Base-by-base conservation (phyloP, 768 basidiomycete genomes). In the Lyophyllum shimeji region DNA sequence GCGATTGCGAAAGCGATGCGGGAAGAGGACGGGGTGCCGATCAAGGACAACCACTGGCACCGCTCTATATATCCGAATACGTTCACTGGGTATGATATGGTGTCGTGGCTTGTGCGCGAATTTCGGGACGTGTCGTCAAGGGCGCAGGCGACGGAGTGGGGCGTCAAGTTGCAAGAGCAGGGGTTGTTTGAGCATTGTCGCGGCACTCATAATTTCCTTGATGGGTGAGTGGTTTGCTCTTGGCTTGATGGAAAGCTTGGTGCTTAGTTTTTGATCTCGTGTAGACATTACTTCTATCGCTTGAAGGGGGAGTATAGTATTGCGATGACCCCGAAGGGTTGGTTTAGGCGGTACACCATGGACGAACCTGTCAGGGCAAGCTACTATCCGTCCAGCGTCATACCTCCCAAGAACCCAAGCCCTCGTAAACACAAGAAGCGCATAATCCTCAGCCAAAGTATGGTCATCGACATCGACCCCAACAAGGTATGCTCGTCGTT, bases 51-150 rank as follows among this genome's bases (percentile, higher is more conserved):
- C 60, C 85, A 84, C 52, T 98, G 94, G 93, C 90, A 95, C 67
- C 76, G 80, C 12, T 75, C 70, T 17, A 80, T 79, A 34, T 92
- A 93, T 65, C 80, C 83, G 2, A 88, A 94, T 59, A 86, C 89
- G 4, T 98, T 98, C 68, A 92, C 86, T 9, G 95, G 95, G 1
- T 86, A 84, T 59, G 92, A 94, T 40, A 85, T 98, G 61, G 90
- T 95, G 21, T 88, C 87, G 1, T 98, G 95, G 95, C 74, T 97
- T 18, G 83, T 91, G n/a, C 82, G 90, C 29, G 90, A 95, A 69
- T 98, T 95, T 65, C 82, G 86, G 27, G 95, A 98, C 66, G 84
- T 97, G 7, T 86, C 89, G 1, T 90, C 88, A 15, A 77, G 92
- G 50, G 84, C 87, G 24, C 89, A 94, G 61, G 96, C 82, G 0